Evolutionary conservation across 129 eudicot genomes (phyloP), one percentile per base, ranked within the genome.

Genomic region (Pulicaria dysenterica): DNA sequence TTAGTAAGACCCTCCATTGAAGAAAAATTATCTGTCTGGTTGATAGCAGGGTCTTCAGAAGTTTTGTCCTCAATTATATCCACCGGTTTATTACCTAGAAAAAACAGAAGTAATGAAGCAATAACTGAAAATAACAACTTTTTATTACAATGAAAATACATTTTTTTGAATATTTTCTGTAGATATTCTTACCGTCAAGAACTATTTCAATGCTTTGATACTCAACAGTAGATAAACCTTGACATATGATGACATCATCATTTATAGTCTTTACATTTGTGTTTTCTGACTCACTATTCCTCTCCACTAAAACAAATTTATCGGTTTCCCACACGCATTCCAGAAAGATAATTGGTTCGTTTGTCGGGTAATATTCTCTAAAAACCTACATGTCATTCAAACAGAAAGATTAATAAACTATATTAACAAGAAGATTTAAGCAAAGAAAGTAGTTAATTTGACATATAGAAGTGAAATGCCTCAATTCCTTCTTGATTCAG

Each of bases 261-360:
- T 9, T 58, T 76, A 56, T 49, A 72, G 67, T 76, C 43, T 73
- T 88, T 48, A 76, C 74, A 61, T 34, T 63, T 55, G 63, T 57
- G 11, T 24, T 67, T 42, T 80, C 81, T 5, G 58, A 57, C 75
- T 77, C 82, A 61, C 19, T 64, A 46, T 24, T 65, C 69, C 44
- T 82, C 83, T 94, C 96, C 45, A 78, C 72, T 80, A 90, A 83
- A 46, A 80, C 76, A 42, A 73, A 90, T 64, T 85, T 94, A 66
- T 90, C 88, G 43, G 84, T 84, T 72, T 88, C 83, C 99, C 97
- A 94, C 14, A 72, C 78, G 67, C 94, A 90, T 38, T 90, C 91
- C 61, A 94, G 75, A 64, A 67, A 68, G 15, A 83, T 61, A 75
- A 55, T 58, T 67, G 60, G 80, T 73, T 90, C 94, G 70, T 79